Evolutionary conservation across 768 basidiomycete genomes (phyloP), one percentile per base, ranked within the genome.

Genomic region (Mycena latifolia): DNA sequence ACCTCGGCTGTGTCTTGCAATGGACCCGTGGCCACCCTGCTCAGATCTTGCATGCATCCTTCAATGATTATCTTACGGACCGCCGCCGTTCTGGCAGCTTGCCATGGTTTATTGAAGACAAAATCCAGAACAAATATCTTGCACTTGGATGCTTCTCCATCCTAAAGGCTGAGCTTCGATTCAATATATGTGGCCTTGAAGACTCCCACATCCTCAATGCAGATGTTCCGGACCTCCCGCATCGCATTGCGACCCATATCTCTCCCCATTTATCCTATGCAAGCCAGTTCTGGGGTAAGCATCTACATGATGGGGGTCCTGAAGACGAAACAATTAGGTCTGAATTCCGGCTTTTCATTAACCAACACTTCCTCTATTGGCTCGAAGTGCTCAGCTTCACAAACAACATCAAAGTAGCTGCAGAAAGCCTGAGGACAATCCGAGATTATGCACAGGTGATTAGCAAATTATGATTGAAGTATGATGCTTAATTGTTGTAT

Each of bases 131-230:
- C 17, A 25, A 11, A 20, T 15, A 9, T 7, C 39, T 55, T 8
- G 39, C 54, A 20, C 22, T 27, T 3, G 54, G 39, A 11, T 55
- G 54, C 18, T 18, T 55, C 2, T 24, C 15, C 3, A 31, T 55
- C 7, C 37, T 55, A 8, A 39, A 27, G 5, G 2, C 4, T 2
- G 9, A 43, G 37, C 54, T 55, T 27, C 37, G 54, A 10, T 55
- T 55, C 54, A 55, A 55, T 18, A 55, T 55, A 1, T 55, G 54
- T 41, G 37, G 39, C 24, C 25, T 55, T 5, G 39, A 55, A 20
- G 39, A 55, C 54, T 55, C 54, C 3, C 37, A 20, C 18, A 11
- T 55, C 11, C 37, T 27, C 22, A 55, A 37, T 55, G 6, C 11
- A 18, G 54, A 55, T 7, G 54, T 50, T 2, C 18, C 1, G 0